A percentile compares a stretch with the other conserved stretches of the same genome.
These are phyloP conservation scores for Pseudogymnoascus sp. DNA, from an alignment of 2,329 filamentous ascomycete species.

Conservation along the genomic window DNA sequence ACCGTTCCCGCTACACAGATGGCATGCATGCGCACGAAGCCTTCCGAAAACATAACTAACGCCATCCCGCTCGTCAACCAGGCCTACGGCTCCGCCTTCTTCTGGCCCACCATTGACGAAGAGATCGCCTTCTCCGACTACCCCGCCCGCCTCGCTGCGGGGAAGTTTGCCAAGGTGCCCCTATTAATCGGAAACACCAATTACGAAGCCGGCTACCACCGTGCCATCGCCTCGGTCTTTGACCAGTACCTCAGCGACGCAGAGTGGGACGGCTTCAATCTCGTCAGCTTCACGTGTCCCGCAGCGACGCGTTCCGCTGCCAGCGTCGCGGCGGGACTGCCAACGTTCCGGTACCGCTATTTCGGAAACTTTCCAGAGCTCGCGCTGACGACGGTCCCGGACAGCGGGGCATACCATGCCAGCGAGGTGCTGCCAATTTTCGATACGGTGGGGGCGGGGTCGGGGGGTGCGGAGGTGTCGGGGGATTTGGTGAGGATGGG, in stretches of 20 bases:
- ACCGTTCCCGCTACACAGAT: slow-evolving; percentile 10
- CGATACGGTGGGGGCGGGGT: slow-evolving; percentile 21
- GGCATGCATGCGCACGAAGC: slow-evolving; percentile 12
- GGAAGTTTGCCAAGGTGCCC: slow-evolving; percentile 12
- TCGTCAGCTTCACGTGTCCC: slow-evolving; percentile 31
- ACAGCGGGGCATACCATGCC: slow-evolving; percentile 31
- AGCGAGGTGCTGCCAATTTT: slow-evolving; percentile 31
- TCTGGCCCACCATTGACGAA: slow-evolving; percentile 11
- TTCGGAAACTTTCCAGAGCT: slow-evolving; percentile 33
- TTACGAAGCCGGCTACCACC: slow-evolving; percentile 10
- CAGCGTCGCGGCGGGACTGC: slow-evolving; percentile 22
- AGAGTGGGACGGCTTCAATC: not conserved
- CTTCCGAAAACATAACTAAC: slow-evolving; percentile 9
- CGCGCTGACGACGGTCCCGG: slow-evolving; percentile 21
- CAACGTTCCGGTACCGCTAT: slow-evolving; percentile 34
- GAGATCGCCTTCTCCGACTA: slow-evolving; percentile 14
- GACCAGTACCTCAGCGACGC: not conserved
- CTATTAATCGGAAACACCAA: slow-evolving; percentile 15
- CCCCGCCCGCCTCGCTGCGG: not conserved
- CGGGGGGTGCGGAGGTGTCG: slow-evolving; percentile 17
- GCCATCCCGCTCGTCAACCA: slow-evolving; percentile 8
- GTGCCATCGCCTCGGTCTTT: not conserved
- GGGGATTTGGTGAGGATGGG: slow-evolving; percentile 26
- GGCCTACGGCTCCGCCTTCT: not conserved
- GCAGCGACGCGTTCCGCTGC: slow-evolving; percentile 24